phyloP scores from a whole-genome alignment of 75 land plant genomes.

The Picea sitchensis region DNA sequence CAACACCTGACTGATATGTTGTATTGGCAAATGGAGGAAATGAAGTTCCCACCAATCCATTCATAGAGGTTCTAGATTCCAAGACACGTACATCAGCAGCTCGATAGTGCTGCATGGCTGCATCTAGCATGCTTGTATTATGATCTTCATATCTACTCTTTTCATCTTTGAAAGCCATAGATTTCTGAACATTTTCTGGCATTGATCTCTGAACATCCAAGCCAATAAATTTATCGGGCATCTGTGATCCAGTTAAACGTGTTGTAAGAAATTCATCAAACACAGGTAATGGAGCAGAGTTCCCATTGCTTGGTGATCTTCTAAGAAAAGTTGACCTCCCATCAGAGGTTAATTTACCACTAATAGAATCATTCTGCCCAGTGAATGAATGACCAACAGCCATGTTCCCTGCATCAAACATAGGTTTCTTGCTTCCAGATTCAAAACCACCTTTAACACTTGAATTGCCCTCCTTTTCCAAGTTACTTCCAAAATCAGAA shows the following conservation, averaged over 20 bases:
- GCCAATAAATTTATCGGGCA: constrained; percentile 1
- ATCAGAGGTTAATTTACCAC: not conserved
- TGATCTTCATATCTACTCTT: constrained; percentile 14
- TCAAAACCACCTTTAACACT: not conserved
- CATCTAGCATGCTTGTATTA: not conserved
- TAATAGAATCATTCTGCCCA: not conserved
- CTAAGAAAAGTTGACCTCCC: not conserved
- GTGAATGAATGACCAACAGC: not conserved
- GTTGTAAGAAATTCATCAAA: constrained; percentile 1
- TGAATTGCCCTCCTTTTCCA: constrained; percentile 7
- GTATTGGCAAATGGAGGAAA: not conserved
- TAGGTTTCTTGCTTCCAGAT: constrained; percentile 4
- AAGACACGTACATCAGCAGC: not conserved
- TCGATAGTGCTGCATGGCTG: not conserved
- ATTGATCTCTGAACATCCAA: not conserved
- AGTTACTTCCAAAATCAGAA: not conserved
- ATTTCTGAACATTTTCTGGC: not conserved
- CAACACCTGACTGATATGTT: not conserved
- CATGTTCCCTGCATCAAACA: not conserved
- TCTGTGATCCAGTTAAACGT: not conserved
- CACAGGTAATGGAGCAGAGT: not conserved
- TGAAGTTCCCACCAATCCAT: constrained; percentile 3
- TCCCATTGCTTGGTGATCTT: constrained; percentile 1
- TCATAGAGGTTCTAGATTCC: constrained; percentile 3
- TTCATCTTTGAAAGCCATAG: constrained; percentile 3